A percentile compares a stretch with the other conserved stretches of the same genome.
Evolutionary conservation across 2,329 filamentous ascomycete species (phyloP).

Genomic region (Metarhizium anisopliae): DNA sequence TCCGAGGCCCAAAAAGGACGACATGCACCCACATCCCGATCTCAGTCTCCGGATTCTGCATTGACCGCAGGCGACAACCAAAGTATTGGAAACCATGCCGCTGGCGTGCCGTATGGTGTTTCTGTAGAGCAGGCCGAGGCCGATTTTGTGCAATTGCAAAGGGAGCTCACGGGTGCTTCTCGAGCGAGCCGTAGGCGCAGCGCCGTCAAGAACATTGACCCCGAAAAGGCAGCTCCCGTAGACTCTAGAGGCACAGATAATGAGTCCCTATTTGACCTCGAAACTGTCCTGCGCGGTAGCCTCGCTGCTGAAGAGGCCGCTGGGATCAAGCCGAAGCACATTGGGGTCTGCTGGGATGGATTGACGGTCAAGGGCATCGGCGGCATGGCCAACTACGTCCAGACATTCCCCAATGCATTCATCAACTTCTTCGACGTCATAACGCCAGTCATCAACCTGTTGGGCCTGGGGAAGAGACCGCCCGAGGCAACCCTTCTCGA

Average conservation of each 20-base stretch:
- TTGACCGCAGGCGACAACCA: not conserved
- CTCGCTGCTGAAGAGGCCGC: constrained; percentile 63
- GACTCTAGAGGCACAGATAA: constrained; percentile 29
- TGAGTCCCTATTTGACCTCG: constrained; percentile 59
- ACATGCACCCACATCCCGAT: not conserved
- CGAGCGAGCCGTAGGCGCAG: constrained; percentile 32
- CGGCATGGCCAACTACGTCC: constrained; percentile 61
- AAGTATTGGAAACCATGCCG: not conserved
- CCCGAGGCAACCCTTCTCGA: constrained; percentile 66
- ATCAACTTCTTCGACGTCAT: constrained; percentile 68
- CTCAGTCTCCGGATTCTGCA: not conserved
- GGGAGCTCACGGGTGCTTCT: constrained; percentile 49
- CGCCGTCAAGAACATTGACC: constrained; percentile 30
- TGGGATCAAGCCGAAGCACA: constrained; percentile 72
- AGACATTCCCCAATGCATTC: constrained; percentile 71
- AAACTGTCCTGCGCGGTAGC: constrained; percentile 62
- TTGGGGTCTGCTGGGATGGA: constrained; percentile 71
- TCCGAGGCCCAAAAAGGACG: not conserved
- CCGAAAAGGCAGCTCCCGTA: constrained; percentile 45
- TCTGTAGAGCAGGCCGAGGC: constrained; percentile 59
- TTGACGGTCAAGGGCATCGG: constrained; percentile 69
- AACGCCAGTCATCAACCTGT: constrained; percentile 51
- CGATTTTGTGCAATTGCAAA: constrained; percentile 61
- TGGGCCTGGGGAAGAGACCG: constrained; percentile 60
- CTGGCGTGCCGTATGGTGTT: constrained; percentile 34